Base-by-base conservation (phyloP, 805 yeast species). In the Myxozyma geophila region DNA sequence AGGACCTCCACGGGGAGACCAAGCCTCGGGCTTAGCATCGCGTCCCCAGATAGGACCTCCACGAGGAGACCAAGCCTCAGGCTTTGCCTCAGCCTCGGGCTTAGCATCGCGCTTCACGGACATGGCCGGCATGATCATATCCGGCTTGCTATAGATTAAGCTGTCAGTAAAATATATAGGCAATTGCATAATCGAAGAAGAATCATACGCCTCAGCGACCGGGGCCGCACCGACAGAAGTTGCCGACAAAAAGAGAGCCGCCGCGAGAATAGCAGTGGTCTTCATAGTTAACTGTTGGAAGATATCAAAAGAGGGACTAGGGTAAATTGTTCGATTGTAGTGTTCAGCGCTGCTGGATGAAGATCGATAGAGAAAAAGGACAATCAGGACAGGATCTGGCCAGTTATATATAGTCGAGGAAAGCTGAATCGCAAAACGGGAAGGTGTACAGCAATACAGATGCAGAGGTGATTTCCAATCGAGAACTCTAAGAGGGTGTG, bases 21-120 rank as follows among this genome's bases (percentile, higher is more conserved):
- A 46, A 15, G 64, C 54, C 33, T 58, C 66, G 10, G 67, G 61
- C 2, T 48, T 64, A 6, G 67, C 61, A 35, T 59, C 67, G 12
- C 67, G 67, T 13, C 54, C 58, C 51, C 47, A 47, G 46, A 61
- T 33, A 5, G 67, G 67, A 33, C 59, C 46, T 10, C 58, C 58
- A 8, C n/a, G 47, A 9, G 43, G 17, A 2, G 28, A 21, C 40
- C 44, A 54, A 5, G 62, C 62, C 21, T 49, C 40, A 33, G 53
- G 40, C 58, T 17, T 21, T 7, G 61, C 46, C 28, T 43, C 62
- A 17, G 62, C 59, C 43, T 59, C 59, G 43, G 65, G 54, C 21
- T 44, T 63, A 19, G 62, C 64, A 9, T 60, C 64, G 36, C 60
- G 61, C 51, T 55, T 50, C 9, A 56, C 53, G 9, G 60, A 6